Base-by-base conservation (phyloP, 352 stramenopile genomes). In the Phytophthora sp. region DNA sequence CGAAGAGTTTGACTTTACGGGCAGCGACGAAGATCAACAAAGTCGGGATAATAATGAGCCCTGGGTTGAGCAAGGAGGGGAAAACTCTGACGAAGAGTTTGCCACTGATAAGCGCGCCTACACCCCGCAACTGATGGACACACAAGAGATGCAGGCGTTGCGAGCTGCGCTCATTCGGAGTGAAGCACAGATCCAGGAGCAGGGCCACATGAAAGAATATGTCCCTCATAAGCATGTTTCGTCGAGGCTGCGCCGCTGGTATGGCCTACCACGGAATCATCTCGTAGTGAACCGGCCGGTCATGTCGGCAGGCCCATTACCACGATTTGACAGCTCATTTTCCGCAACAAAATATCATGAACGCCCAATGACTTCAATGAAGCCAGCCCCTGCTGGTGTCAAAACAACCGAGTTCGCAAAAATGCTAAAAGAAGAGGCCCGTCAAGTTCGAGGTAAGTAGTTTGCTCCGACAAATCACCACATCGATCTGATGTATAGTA, bases 61-160 rank as follows among this genome's bases (percentile, higher is more conserved):
- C n/a, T 42, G 51, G 59, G 10, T 51, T 9, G 27, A 35, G 34
- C 5, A 52, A 6, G 23, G 37, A 38, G 62, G 46, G 8, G 53
- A 67, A n/a, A 50, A 52, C 7, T 23, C 26, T 8, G 43, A 49
- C 5, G 13, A 34, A 43, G 38, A 54, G 17, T 21, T 18, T 4
- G 5, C 13, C 10, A 51, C 26, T 2, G 44, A 76, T 9, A 53
- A 58, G 18, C 61, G 73, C 2, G 49, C 31, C 11, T 89, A 88
- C 50, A 72, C 55, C 4, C 65, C 77, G 12, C 74, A 84, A 50
- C 51, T 88, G 35, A 89, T 91, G 82, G 77, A 91, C 51, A 76
- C 61, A 5, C 49, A 65, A 12, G 77, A 76, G 35, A 86, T 89
- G 53, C 62, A 69, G 4, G 30, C 59, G 30, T 49, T 91, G 44